phyloP scores from a whole-genome alignment of 2,329 filamentous ascomycete genomes.

The Aureobasidium sp. region DNA sequence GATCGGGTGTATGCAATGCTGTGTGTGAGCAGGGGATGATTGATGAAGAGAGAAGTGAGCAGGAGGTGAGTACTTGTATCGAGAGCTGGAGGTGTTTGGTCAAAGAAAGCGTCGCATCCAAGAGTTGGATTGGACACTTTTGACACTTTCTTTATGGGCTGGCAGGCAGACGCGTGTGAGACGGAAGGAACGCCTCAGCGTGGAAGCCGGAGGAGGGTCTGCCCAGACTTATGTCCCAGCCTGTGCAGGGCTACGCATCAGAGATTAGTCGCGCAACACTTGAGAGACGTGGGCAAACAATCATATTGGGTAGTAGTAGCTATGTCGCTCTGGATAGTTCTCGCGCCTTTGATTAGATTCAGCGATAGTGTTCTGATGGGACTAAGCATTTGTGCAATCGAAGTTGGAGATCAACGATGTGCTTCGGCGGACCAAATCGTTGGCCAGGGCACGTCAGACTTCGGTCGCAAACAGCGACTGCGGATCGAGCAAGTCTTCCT shows the following conservation, averaged over 20 bases:
- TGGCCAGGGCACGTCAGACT: slow-evolving; percentile 4
- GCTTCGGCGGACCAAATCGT: not conserved
- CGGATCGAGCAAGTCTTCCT: slow-evolving; percentile 11
- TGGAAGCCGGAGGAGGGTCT: not conserved
- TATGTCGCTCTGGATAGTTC: not conserved
- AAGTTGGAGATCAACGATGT: not conserved
- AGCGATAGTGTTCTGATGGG: not conserved
- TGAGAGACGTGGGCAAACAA: not conserved
- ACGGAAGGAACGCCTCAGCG: not conserved
- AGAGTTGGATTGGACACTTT: not conserved
- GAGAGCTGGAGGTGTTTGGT: not conserved
- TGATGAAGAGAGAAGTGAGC: not conserved
- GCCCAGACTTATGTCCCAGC: not conserved
- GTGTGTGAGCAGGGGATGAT: not conserved
- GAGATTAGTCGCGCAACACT: not conserved
- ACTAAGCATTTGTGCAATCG: not conserved
- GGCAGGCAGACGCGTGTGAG: not conserved
- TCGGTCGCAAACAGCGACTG: not conserved
- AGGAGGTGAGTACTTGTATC: not conserved
- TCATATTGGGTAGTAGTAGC: not conserved
- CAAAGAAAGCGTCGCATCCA: not conserved
- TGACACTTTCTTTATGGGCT: not conserved
- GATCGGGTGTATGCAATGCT: not conserved
- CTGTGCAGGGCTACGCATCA: not conserved
- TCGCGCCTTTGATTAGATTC: not conserved